These are phyloP conservation scores for Aspergillus sp. DNA, from an alignment of 2,329 filamentous ascomycete genomes.

Conservation along the genomic window DNA sequence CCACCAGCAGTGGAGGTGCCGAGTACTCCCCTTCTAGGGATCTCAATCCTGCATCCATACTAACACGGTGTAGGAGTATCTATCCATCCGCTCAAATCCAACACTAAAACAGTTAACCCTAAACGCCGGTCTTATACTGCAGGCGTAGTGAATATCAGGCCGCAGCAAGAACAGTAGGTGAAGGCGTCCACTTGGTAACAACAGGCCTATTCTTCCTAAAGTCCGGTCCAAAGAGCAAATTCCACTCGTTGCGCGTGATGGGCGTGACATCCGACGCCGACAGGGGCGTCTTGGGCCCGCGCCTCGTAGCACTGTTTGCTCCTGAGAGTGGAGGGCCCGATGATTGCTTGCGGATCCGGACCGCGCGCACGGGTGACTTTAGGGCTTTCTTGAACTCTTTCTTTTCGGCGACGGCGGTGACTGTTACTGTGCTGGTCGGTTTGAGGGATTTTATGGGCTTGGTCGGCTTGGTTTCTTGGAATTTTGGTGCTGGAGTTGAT, in stretches of 20 bases:
- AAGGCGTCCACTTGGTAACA: slow-evolving; percentile 40
- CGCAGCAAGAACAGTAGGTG: slow-evolving; percentile 30
- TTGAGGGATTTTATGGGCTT: no score
- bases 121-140: no score
- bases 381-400: neutral
- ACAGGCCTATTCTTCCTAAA: slow-evolving; percentile 29
- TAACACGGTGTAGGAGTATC: no score
- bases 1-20: neutral
- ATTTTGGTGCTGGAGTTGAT: neutral
- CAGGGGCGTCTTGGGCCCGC: slow-evolving; percentile 40
- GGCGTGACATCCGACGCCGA: slow-evolving; percentile 46
- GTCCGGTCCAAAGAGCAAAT: slow-evolving; percentile 36
- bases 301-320: slow-evolving; percentile 11
- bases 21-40: neutral
- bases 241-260: slow-evolving; percentile 45
- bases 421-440: neutral
- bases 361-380: slow-evolving; percentile 23
- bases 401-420: slow-evolving; percentile 8
- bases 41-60: no score
- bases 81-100: neutral
- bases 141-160: slow-evolving; percentile 21
- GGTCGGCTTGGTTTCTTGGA: neutral
- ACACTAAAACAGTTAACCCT: no score
- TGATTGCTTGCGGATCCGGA: slow-evolving; percentile 20
- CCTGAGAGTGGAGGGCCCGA: slow-evolving; percentile 8